phyloP scores from a whole-genome alignment of 495 filamentous ascomycete species.

The Emericellopsis terricola region DNA sequence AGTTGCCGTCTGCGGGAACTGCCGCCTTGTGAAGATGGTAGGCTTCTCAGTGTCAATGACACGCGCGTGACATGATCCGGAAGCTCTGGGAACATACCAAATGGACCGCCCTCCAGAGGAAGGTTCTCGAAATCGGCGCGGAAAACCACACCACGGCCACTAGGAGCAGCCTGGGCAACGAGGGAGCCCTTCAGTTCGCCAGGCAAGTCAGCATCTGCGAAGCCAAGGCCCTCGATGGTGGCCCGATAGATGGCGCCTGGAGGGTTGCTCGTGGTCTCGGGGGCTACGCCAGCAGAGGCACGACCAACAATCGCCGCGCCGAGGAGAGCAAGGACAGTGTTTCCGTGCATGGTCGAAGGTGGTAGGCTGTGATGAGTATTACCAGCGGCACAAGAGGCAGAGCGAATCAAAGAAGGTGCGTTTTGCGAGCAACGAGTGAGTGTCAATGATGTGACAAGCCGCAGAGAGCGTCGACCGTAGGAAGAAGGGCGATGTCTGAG shows the following conservation, averaged over 20 bases:
- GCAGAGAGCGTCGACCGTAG: no score
- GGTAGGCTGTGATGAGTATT: not conserved
- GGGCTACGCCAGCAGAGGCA: conserved; percentile 21
- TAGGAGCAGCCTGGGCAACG: conserved; percentile 28
- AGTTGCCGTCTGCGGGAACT: conserved; percentile 61
- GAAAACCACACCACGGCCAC: conserved; percentile 47
- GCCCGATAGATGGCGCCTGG: conserved; percentile 38
- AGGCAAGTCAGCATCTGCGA: conserved; percentile 23
- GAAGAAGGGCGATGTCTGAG: no score
- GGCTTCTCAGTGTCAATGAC: conserved; percentile 21
- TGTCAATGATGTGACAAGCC: no score
- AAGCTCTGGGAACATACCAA: conserved; percentile 57
- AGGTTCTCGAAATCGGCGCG: conserved; percentile 44
- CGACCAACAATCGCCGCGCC: conserved; percentile 6
- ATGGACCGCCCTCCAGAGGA: conserved; percentile 46
- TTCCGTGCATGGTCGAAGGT: not conserved
- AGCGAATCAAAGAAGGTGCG: no score
- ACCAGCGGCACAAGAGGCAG: not conserved
- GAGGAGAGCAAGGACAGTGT: conserved; percentile 7
- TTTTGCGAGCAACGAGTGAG: no score
- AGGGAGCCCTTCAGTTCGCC: conserved; percentile 44
- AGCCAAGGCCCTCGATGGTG: conserved; percentile 30
- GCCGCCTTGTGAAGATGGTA: conserved; percentile 72
- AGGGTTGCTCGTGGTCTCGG: conserved; percentile 44
- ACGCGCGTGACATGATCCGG: not conserved